Conservation (phyloP, 345 rosid genomes). For the Heritiera fomes region DNA sequence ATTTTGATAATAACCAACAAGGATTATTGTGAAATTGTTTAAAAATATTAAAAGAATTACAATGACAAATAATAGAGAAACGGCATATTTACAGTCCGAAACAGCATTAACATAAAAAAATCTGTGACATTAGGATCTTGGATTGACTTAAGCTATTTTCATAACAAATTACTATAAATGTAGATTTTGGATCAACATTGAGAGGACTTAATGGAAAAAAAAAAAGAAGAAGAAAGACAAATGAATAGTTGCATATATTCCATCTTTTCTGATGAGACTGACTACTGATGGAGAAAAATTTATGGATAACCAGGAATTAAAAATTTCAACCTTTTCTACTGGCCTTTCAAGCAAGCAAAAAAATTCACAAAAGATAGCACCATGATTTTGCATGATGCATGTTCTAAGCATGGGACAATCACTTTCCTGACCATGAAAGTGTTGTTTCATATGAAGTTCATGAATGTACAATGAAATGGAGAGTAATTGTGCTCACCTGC, state of each 20-base stretch:
- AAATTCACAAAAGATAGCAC: neutral
- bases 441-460: neutral
- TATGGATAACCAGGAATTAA: neutral
- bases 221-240: neutral
- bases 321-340: neutral
- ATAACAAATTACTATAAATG: neutral
- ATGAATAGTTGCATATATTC: neutral
- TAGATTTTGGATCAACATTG: neutral
- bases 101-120: neutral
- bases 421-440: neutral
- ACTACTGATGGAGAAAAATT: neutral
- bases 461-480: neutral
- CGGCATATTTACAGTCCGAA: neutral
- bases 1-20: neutral
- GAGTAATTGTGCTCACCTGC: slow-evolving; percentile 54
- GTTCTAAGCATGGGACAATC: neutral
- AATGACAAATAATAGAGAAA: neutral
- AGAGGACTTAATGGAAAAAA: neutral
- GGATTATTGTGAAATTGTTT: neutral
- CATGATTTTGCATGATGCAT: neutral
- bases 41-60: neutral
- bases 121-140: neutral
- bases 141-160: neutral
- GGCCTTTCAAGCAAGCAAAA: neutral
- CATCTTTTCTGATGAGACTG: neutral